Percentiles rank a stretch among this genome's conserved stretches.
These are phyloP conservation scores for Bryoerythrophyllum caledonicum DNA, from an alignment of 225 moss, liverwort and hornwort species.

Conservation along the genomic window DNA sequence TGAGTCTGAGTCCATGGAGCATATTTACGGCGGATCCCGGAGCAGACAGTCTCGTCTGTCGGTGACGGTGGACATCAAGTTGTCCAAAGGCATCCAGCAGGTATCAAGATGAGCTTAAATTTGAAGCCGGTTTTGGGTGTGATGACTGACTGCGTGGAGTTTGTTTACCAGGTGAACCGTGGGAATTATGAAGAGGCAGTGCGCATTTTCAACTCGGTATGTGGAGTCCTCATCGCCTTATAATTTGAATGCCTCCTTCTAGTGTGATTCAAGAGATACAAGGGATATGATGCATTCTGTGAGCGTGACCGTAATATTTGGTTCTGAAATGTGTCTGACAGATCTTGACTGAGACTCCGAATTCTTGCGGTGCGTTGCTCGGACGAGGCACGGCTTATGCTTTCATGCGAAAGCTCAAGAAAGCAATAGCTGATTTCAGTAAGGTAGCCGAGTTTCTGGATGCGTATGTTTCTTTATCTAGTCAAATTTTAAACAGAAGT, in stretches of 20 bases:
- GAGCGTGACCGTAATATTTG: background rate
- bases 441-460: slow-evolving; percentile 48
- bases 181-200: slow-evolving; percentile 76
- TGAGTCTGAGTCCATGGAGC: slow-evolving; percentile 46
- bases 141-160: slow-evolving; percentile 10
- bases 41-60: slow-evolving; percentile 53
- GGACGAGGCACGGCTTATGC: slow-evolving; percentile 91
- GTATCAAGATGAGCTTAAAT: slow-evolving; percentile 18
- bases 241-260: background rate
- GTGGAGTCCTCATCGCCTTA: background rate
- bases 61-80: slow-evolving; percentile 62
- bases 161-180: slow-evolving; percentile 62
- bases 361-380: slow-evolving; percentile 61
- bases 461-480: slow-evolving; percentile 1
- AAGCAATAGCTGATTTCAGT: slow-evolving; percentile 70
- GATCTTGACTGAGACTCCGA: slow-evolving; percentile 60
- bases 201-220: slow-evolving; percentile 68
- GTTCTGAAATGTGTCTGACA: slow-evolving; percentile 28
- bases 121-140: background rate
- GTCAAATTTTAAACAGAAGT: background rate
- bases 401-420: slow-evolving; percentile 63
- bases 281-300: background rate
- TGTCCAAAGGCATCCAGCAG: slow-evolving; percentile 68
- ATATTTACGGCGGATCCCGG: slow-evolving; percentile 47
- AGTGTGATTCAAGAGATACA: background rate